These are phyloP conservation scores for Xerocomus nothofagi DNA, from an alignment of 1,284 basidiomycete genomes.

Conservation along the genomic window DNA sequence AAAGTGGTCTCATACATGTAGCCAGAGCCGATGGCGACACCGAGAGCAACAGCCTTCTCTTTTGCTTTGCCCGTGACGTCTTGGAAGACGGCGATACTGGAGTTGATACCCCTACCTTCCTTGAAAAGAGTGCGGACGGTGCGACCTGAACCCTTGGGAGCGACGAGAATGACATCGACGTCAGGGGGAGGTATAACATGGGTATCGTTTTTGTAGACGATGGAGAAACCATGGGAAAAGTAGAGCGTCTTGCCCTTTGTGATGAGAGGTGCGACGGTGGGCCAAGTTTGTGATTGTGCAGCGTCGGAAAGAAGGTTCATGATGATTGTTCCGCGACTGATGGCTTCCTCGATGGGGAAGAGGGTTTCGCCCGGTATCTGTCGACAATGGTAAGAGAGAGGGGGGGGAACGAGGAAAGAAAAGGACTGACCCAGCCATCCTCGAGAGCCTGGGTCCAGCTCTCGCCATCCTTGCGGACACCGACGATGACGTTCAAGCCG, in stretches of 20 bases:
- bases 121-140: slow-evolving; percentile 99
- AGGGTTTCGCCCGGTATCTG: slow-evolving; percentile 95
- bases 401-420: not conserved
- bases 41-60: slow-evolving; percentile 95
- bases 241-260: slow-evolving; percentile 99
- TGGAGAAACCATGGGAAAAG: slow-evolving; percentile 99
- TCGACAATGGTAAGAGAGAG: slow-evolving; percentile 1
- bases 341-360: slow-evolving; percentile 98
- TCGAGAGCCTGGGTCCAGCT: slow-evolving; percentile 95
- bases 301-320: slow-evolving; percentile 99
- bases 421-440: slow-evolving; percentile 86
- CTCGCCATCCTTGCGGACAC: slow-evolving; percentile 96
- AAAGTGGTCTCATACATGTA: slow-evolving; percentile 99
- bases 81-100: slow-evolving; percentile 83
- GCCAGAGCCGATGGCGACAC: slow-evolving; percentile 93
- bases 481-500: slow-evolving; percentile 97
- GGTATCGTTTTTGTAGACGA: slow-evolving; percentile 98
- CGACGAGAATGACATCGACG: slow-evolving; percentile 98
- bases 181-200: slow-evolving; percentile 89
- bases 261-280: slow-evolving; percentile 84
- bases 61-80: slow-evolving; percentile 97
- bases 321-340: slow-evolving; percentile 94
- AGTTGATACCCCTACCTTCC: slow-evolving; percentile 98
- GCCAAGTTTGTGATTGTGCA: slow-evolving; percentile 96
- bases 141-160: slow-evolving; percentile 97